A percentile compares a stretch with the other conserved stretches of the same genome.
Evolutionary conservation across 1,284 basidiomycete species (phyloP).

Genomic region (Ceratobasidium theobromae): DNA sequence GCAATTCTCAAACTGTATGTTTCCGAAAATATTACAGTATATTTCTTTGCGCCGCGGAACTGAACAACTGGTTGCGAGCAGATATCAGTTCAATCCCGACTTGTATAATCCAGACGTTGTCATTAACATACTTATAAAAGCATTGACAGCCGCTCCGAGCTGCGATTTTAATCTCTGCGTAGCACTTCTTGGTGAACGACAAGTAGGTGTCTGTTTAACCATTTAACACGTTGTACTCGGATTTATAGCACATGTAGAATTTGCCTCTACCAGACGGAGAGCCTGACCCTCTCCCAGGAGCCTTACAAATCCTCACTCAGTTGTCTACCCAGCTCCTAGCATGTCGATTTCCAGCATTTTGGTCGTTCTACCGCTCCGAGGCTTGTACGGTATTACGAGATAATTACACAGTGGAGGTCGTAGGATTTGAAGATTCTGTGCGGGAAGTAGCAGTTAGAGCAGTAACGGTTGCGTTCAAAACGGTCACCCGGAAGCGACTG

Average conservation of each 20-base stretch:
- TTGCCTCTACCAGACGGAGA: conserved; percentile 66
- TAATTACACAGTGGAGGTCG: conserved; percentile 80
- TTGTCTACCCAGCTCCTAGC: conserved; percentile 79
- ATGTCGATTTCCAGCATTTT: conserved; percentile 90
- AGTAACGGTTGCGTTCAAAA: conserved; percentile 76
- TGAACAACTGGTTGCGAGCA: conserved; percentile 43
- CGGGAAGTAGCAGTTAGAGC: conserved; percentile 74
- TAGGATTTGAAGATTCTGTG: conserved; percentile 79
- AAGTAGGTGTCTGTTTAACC: conserved; percentile 8
- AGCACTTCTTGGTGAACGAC: conserved; percentile 80
- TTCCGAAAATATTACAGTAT: background rate
- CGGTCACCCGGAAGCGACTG: conserved; percentile 68
- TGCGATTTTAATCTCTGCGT: conserved; percentile 95
- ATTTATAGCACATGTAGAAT: conserved; percentile 38
- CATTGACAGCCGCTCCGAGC: conserved; percentile 76
- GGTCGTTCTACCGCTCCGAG: conserved; percentile 70
- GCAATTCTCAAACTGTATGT: conserved; percentile 81
- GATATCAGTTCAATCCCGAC: conserved; percentile 95
- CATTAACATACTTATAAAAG: conserved; percentile 92
- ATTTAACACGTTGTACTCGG: conserved; percentile 37
- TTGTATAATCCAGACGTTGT: conserved; percentile 92
- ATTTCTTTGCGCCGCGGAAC: background rate
- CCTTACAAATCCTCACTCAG: conserved; percentile 73
- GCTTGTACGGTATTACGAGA: conserved; percentile 71
- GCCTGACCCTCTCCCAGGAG: conserved; percentile 70